Percentiles rank a stretch among this genome's conserved stretches.
Conservation (phyloP, 2,329 filamentous ascomycete species). For the Ceratocystis variospora region DNA sequence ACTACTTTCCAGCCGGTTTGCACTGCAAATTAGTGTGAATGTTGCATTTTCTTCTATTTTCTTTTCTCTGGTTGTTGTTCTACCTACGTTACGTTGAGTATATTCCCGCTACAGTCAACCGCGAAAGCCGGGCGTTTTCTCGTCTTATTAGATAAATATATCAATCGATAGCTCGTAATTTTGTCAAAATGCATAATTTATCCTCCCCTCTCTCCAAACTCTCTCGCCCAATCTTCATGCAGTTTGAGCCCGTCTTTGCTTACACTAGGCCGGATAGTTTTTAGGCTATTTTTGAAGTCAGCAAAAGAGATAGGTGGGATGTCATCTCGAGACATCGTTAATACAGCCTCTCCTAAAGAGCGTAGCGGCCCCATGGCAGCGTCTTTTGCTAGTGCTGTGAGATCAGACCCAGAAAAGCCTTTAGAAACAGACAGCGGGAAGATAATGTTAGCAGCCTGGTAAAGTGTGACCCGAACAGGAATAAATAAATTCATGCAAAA, state of each 20-base stretch:
- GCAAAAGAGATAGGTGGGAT: constrained; percentile 71
- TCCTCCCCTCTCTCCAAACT: constrained; percentile 85
- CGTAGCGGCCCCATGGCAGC: constrained; percentile 93
- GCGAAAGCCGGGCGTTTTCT: no score
- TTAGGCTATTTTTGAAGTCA: constrained; percentile 75
- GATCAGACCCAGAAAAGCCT: constrained; percentile 98
- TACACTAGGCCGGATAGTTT: constrained; percentile 79
- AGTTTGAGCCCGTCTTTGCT: constrained; percentile 70
- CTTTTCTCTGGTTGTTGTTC: no score
- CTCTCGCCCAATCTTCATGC: constrained; percentile 86
- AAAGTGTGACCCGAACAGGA: constrained; percentile 6
- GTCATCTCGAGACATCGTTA: constrained; percentile 87
- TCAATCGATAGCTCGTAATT: not conserved
- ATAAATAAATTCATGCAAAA: constrained; percentile 19
- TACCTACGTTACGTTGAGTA: no score
- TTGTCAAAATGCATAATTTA: constrained; percentile 28
- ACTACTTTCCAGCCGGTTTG: no score
- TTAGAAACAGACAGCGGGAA: not conserved
- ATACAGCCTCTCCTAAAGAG: constrained; percentile 73
- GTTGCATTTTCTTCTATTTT: no score
- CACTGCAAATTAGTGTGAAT: no score
- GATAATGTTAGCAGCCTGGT: constrained; percentile 2
- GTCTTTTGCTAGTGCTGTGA: constrained; percentile 91
- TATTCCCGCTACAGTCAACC: no score
- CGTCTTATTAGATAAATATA: not conserved